A percentile compares a stretch with the other conserved stretches of the same genome.
These are phyloP conservation scores for Podospora appendiculata DNA, from an alignment of 495 filamentous ascomycete genomes.

Conservation along the genomic window DNA sequence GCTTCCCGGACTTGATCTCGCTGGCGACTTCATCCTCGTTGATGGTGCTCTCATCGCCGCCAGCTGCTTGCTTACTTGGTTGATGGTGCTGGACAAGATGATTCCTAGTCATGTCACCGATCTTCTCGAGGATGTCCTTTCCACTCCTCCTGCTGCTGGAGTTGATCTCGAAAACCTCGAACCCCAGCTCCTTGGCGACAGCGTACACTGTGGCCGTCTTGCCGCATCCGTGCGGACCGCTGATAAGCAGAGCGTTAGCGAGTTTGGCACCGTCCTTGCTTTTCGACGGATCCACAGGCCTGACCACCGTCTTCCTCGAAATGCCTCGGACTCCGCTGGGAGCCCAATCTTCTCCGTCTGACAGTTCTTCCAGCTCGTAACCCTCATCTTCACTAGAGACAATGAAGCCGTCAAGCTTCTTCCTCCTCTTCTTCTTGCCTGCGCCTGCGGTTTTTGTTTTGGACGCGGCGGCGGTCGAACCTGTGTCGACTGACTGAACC, in stretches of 20 bases:
- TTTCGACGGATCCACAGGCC: slow-evolving; percentile 40
- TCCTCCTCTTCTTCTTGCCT: slow-evolving; percentile 63
- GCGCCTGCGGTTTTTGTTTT: slow-evolving; percentile 36
- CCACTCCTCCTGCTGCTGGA: slow-evolving; percentile 73
- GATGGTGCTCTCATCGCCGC: slow-evolving; percentile 5
- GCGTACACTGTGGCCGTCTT: slow-evolving; percentile 93
- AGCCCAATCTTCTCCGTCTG: slow-evolving; percentile 55
- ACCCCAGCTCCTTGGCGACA: slow-evolving; percentile 89
- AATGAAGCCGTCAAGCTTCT: slow-evolving; percentile 76
- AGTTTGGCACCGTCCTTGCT: slow-evolving; percentile 38
- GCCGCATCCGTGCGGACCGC: slow-evolving; percentile 83
- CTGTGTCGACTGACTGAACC: slow-evolving; percentile 64
- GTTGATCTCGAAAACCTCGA: slow-evolving; percentile 94
- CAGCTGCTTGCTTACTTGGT: slow-evolving; percentile 9
- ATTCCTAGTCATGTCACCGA: slow-evolving; percentile 94
- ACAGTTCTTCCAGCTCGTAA: slow-evolving; percentile 65
- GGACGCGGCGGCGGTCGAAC: slow-evolving; percentile 38
- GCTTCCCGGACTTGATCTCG: slow-evolving; percentile 59
- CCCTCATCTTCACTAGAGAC: slow-evolving; percentile 77
- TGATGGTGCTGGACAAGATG: slow-evolving; percentile 62
- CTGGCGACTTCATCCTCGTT: slow-evolving; percentile 38
- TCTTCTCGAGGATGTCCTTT: slow-evolving; percentile 81
- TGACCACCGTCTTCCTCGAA: slow-evolving; percentile 54
- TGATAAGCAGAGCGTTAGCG: slow-evolving; percentile 67
- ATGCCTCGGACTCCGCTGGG: slow-evolving; percentile 28